These are phyloP conservation scores for Oleoguttula mirabilis DNA, from an alignment of 495 filamentous ascomycete genomes.

Conservation along the genomic window DNA sequence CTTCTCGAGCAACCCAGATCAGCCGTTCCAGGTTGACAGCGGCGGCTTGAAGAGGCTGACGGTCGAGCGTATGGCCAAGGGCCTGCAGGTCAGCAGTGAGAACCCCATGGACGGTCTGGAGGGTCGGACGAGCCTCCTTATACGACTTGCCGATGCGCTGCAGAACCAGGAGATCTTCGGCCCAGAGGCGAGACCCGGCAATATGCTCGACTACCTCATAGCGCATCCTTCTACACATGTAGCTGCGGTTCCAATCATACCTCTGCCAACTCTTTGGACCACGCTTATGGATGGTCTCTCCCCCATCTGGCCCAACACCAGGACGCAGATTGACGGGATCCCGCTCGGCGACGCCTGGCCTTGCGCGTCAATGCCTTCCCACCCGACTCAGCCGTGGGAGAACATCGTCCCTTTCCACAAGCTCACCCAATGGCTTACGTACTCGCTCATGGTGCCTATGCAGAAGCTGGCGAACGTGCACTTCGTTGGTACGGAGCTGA, in stretches of 20 bases:
- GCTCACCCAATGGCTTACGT: slow-evolving; percentile 79
- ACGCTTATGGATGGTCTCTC: slow-evolving; percentile 79
- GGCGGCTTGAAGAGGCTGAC: slow-evolving; percentile 65
- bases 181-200: slow-evolving; percentile 71
- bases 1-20: slow-evolving; percentile 70
- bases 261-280: slow-evolving; percentile 83
- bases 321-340: slow-evolving; percentile 78
- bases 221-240: slow-evolving; percentile 78
- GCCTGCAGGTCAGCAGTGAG: slow-evolving; percentile 66
- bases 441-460: slow-evolving; percentile 84
- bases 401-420: slow-evolving; percentile 92
- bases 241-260: slow-evolving; percentile 73
- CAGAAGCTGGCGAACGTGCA: slow-evolving; percentile 60
- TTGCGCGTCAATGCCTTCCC: slow-evolving; percentile 69
- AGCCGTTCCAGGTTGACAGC: slow-evolving; percentile 84
- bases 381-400: slow-evolving; percentile 73
- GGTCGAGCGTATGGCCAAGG: slow-evolving; percentile 59
- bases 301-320: slow-evolving; percentile 78
- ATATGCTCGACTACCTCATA: slow-evolving; percentile 94
- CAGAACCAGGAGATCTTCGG: slow-evolving; percentile 80
- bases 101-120: slow-evolving; percentile 84
- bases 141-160: slow-evolving; percentile 63
- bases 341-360: slow-evolving; percentile 93
- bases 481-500: slow-evolving; percentile 63
- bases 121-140: slow-evolving; percentile 69